phyloP scores from a whole-genome alignment of 2,329 filamentous ascomycete species.

The Fusarium musae region DNA sequence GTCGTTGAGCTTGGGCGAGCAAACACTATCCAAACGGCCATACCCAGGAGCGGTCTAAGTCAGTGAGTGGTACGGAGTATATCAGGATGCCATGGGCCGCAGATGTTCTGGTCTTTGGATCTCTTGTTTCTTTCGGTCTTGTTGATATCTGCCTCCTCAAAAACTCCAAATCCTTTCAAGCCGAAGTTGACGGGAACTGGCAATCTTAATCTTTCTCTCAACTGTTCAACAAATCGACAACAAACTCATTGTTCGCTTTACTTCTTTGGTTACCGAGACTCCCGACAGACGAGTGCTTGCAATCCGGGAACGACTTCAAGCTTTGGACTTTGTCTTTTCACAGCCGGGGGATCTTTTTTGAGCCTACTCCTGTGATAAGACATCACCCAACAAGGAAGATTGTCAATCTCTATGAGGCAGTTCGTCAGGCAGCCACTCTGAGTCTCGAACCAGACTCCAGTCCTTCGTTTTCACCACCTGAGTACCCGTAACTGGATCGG shows the following conservation, averaged over 20 bases:
- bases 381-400: background rate
- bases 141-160: background rate
- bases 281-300: conserved; percentile 33
- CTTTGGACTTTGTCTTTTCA: conserved; percentile 8
- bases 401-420: conserved; percentile 26
- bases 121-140: conserved; percentile 16
- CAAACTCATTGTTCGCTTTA: background rate
- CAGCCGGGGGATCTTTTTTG: background rate
- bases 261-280: conserved; percentile 5
- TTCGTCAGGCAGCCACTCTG: background rate
- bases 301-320: conserved; percentile 15
- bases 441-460: conserved; percentile 1
- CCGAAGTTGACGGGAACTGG: background rate
- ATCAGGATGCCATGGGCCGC: conserved; percentile 37
- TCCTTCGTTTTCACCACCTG: background rate
- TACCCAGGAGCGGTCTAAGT: conserved; percentile 35
- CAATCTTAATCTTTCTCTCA: conserved; percentile 7
- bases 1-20: conserved; percentile 16
- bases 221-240: conserved; percentile 2
- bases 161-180: background rate
- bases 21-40: conserved; percentile 36
- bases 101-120: conserved; percentile 23
- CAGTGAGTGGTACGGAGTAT: conserved; percentile 42
- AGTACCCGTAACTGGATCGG: background rate
- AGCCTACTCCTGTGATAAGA: background rate